Conservation (phyloP, 73 alveolate genomes). For the Uronychia setigera region DNA sequence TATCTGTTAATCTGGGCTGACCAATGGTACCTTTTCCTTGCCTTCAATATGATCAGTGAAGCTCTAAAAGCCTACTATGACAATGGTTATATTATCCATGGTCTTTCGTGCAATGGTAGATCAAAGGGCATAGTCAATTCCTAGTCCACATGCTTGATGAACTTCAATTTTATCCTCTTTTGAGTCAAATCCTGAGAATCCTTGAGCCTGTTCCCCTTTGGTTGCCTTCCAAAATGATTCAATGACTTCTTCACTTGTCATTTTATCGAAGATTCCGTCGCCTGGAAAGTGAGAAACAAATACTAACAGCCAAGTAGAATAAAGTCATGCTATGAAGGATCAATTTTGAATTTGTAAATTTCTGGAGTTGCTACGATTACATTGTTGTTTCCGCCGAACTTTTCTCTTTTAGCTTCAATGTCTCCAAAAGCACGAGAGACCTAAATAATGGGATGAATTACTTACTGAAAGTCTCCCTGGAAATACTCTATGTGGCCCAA, state of each 20-base stretch:
- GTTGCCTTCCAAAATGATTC: conserved; percentile 15
- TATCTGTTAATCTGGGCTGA: neutral
- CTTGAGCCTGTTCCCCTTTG: neutral
- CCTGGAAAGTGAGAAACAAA: neutral
- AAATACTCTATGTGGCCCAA: conserved; percentile 78
- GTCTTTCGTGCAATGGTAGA: conserved; percentile 48
- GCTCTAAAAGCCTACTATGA: conserved; percentile 49
- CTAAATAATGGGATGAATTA: neutral
- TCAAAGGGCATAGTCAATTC: conserved; percentile 36
- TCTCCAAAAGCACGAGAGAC: conserved; percentile 83
- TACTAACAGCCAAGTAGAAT: conserved; percentile 6
- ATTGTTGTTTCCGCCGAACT: conserved; percentile 81
- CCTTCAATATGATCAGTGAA: conserved; percentile 6
- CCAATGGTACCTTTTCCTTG: neutral
- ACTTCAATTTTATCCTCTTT: conserved; percentile 13
- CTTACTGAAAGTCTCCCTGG: conserved; percentile 86
- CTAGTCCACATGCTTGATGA: conserved; percentile 6
- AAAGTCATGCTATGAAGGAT: conserved; percentile 24
- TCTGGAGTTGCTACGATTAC: conserved; percentile 84
- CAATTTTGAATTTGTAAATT: conserved; percentile 46
- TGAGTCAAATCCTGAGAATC: neutral
- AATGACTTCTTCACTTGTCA: conserved; percentile 26
- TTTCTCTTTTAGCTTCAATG: conserved; percentile 76
- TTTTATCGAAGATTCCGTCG: conserved; percentile 44
- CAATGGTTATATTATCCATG: conserved; percentile 56